Evolutionary conservation across 257 asterid species (phyloP), one percentile per base, ranked within the genome.

Genomic region (Gardenia jasminoides): DNA sequence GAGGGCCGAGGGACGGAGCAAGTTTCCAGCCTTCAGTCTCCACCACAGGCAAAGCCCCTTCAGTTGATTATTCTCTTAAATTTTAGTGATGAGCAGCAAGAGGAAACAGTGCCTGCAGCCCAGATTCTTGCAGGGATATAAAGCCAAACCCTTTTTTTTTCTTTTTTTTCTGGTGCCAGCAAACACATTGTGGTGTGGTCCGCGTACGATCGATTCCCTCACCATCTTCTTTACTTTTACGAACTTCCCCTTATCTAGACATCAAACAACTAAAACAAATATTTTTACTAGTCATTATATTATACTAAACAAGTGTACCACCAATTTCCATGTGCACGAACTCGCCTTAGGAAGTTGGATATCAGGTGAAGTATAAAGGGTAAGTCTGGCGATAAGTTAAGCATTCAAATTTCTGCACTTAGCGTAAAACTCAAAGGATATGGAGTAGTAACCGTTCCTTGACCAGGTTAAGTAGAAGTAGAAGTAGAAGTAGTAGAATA

Each of bases 121-220:
- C 78, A 67, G 80, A 75, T 78, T 85, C 80, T 82, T 69, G 78
- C 78, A 46, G 68, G 52, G 50, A 43, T 72, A 76, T 81, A 43
- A 58, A 76, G 72, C 82, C 85, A 69, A 69, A 5, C 44, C 72
- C 52, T 76, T 67, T 72, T 36, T 36, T 36, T 36, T 36, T 36
- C 76, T 67, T 72, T 36, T 36, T 36, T 36, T 36, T 36, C 3
- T 36, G 39, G 39, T 2, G 1, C 3, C 3, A 4, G 56, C 28
- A 79, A 64, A 11, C 31, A 70, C 13, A 26, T 48, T 44, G 70
- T 3, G 41, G 41, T 36, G 41, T 78, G 80, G 88, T 80, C 81
- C 74, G 80, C 74, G 68, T 41, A 65, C 62, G 48, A 36, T 44
- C 7, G 1, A 10, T 4, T 3, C 20, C 39, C 36, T 24, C 44